Evolutionary conservation across 371 early-diverging fungal species (phyloP).

Genomic region (Mortierella sp.): DNA sequence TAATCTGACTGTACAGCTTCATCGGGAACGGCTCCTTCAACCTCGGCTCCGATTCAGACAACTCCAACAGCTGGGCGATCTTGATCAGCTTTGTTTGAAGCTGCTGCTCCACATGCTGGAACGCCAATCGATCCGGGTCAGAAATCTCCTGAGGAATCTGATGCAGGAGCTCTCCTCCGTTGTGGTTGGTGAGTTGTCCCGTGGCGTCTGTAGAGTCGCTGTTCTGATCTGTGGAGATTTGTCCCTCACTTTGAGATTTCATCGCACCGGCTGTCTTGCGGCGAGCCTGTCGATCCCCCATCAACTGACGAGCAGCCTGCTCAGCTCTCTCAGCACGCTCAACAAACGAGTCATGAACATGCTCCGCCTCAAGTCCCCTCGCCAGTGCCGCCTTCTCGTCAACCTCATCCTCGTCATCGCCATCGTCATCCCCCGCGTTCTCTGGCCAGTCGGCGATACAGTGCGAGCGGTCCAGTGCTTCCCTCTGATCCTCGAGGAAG

Average conservation of each 20-base stretch:
- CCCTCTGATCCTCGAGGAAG: constrained; percentile 24
- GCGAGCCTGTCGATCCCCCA: neutral
- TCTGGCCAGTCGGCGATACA: constrained; percentile 11
- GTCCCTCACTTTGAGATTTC: neutral
- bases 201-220: neutral
- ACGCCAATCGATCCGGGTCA: constrained; percentile 47
- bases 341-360: constrained; percentile 23
- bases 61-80: constrained; percentile 61
- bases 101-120: constrained; percentile 55
- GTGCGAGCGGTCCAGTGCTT: neutral
- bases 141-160: constrained; percentile 6
- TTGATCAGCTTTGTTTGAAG: constrained; percentile 53
- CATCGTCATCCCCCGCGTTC: neutral
- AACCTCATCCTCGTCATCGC: neutral
- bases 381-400: neutral
- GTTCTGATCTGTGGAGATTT: neutral
- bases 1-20: constrained; percentile 68
- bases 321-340: constrained; percentile 26
- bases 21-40: constrained; percentile 72
- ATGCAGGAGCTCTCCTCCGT: neutral
- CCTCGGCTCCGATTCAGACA: constrained; percentile 71
- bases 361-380: constrained; percentile 5
- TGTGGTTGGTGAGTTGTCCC: neutral
- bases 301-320: neutral
- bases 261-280: neutral